A percentile compares a stretch with the other conserved stretches of the same genome.
phyloP scores from a whole-genome alignment of 2,329 filamentous ascomycete genomes.

The Trichoderma hamatum region DNA sequence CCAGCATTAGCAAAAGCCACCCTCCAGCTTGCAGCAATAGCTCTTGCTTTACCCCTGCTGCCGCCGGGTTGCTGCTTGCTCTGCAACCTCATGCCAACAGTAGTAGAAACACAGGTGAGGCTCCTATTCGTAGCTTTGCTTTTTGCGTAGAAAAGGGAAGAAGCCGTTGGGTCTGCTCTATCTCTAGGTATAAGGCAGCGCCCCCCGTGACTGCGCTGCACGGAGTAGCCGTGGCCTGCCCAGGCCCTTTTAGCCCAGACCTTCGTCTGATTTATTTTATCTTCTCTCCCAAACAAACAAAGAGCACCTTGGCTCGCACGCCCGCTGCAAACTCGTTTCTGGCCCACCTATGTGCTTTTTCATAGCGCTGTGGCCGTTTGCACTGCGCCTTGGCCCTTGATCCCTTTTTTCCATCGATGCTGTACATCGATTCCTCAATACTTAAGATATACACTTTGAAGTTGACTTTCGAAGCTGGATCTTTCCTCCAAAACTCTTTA shows the following conservation, averaged over 20 bases:
- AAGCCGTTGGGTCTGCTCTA: background rate
- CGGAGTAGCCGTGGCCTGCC: background rate
- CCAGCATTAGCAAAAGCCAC: constrained; percentile 14
- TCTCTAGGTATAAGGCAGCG: background rate
- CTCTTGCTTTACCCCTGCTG: background rate
- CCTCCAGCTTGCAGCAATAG: background rate
- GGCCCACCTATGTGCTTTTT: background rate
- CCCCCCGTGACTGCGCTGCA: background rate
- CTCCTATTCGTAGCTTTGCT: constrained; percentile 9
- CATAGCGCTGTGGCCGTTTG: background rate
- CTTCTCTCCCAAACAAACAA: background rate
- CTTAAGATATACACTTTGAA: background rate
- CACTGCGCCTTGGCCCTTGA: background rate
- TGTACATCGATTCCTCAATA: background rate
- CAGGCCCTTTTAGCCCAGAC: background rate
- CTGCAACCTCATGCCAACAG: background rate
- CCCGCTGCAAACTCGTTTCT: background rate
- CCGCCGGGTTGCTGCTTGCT: background rate
- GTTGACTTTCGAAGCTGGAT: background rate
- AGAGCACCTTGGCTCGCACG: background rate
- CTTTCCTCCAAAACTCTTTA: background rate
- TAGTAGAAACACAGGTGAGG: background rate
- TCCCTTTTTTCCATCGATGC: background rate
- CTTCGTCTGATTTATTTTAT: background rate
- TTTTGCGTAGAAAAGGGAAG: background rate